Conservation (phyloP, 768 basidiomycete species). For the Tephrocybe sp. region DNA sequence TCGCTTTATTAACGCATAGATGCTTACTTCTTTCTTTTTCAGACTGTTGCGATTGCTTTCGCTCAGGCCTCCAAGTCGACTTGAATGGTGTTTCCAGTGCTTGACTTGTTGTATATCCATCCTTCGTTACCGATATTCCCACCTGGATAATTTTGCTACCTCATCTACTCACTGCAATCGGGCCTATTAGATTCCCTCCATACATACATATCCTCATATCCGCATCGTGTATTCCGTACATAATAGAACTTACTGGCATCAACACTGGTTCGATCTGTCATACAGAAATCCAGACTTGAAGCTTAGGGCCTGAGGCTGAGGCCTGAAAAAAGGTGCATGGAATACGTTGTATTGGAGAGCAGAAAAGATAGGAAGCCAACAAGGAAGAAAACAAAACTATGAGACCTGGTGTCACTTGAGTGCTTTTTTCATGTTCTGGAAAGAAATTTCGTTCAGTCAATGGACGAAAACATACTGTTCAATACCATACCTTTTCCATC, state of each 20-base stretch:
- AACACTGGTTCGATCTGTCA: background rate
- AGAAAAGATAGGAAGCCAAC: background rate
- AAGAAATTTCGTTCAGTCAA: background rate
- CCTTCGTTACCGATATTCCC: slow-evolving; percentile 11
- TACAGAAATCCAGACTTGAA: too few species aligned
- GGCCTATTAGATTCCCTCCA: slow-evolving; percentile 9
- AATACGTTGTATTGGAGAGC: background rate
- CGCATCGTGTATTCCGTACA: slow-evolving; percentile 7
- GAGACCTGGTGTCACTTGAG: slow-evolving; percentile 49
- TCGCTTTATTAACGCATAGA: background rate
- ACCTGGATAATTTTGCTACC: slow-evolving; percentile 11
- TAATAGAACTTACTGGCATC: slow-evolving; percentile 16
- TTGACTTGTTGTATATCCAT: background rate
- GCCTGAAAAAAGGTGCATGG: background rate
- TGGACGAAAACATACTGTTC: too few species aligned
- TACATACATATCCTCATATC: slow-evolving; percentile 6
- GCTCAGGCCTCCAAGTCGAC: slow-evolving; percentile 63
- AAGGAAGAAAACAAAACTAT: background rate
- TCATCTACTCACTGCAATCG: slow-evolving; percentile 7
- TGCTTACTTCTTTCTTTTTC: slow-evolving; percentile 1
- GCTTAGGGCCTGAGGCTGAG: too few species aligned
- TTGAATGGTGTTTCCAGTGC: slow-evolving; percentile 14
- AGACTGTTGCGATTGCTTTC: slow-evolving; percentile 87
- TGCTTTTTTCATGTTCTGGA: slow-evolving; percentile 83
- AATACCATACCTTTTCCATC: slow-evolving; percentile 79